phyloP scores from a whole-genome alignment of 1,284 basidiomycete species.

The Coniferiporia weirii region DNA sequence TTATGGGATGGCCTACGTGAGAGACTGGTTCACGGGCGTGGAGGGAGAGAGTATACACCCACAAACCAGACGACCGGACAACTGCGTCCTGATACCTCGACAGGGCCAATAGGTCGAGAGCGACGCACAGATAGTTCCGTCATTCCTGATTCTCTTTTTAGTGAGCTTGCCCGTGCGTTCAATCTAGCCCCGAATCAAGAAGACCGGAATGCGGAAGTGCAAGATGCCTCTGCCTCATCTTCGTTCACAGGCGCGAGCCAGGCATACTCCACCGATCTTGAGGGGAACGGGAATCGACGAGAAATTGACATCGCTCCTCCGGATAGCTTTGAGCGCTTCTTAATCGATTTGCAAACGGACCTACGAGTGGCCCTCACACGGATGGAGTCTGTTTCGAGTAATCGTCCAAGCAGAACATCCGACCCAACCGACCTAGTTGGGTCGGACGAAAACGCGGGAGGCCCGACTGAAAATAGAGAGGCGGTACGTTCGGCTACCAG shows the following conservation, averaged over 20 bases:
- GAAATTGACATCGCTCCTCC: constrained; percentile 42
- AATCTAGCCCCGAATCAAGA: constrained; percentile 60
- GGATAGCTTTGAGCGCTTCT: constrained; percentile 71
- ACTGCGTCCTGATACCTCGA: background rate
- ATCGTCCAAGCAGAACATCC: background rate
- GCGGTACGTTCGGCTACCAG: background rate
- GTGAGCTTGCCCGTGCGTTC: constrained; percentile 72
- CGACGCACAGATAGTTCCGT: constrained; percentile 34
- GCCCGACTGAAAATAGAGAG: background rate
- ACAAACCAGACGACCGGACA: constrained; percentile 11
- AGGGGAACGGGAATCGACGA: constrained; percentile 16
- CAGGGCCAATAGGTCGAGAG: background rate
- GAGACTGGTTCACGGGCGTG: constrained; percentile 43
- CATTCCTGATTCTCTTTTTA: constrained; percentile 57
- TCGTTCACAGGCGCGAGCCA: constrained; percentile 1
- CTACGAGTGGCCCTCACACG: constrained; percentile 49
- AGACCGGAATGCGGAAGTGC: constrained; percentile 21
- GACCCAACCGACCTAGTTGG: background rate
- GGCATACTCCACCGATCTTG: constrained; percentile 10
- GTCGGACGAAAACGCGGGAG: background rate
- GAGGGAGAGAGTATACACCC: background rate
- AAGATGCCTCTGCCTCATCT: constrained; percentile 4
- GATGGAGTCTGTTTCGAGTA: background rate
- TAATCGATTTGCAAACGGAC: constrained; percentile 67
- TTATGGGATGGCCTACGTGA: constrained; percentile 65